Percentiles rank a stretch among this genome's conserved stretches.
These are phyloP conservation scores for Ogataea pilisensis DNA, from an alignment of 805 yeast genomes.

Conservation along the genomic window DNA sequence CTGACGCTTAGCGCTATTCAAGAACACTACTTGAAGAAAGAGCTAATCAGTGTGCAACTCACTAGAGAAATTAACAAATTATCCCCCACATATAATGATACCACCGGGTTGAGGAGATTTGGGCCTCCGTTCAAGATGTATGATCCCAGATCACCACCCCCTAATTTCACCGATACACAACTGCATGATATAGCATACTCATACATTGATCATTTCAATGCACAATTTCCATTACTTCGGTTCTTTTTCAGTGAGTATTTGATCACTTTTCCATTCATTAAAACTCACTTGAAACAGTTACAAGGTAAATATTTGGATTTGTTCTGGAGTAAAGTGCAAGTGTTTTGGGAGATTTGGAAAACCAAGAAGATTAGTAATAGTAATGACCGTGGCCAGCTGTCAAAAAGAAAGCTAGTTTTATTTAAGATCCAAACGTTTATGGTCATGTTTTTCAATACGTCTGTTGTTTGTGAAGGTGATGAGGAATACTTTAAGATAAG, in stretches of 20 bases:
- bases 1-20: slow-evolving; percentile 50
- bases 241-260: slow-evolving; percentile 63
- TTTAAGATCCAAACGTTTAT: slow-evolving; percentile 59
- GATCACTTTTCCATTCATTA: slow-evolving; percentile 72
- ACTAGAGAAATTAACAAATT: slow-evolving; percentile 57
- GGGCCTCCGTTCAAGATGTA: slow-evolving; percentile 70
- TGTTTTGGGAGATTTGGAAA: slow-evolving; percentile 76
- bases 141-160: slow-evolving; percentile 36
- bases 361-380: slow-evolving; percentile 66
- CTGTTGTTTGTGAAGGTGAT: slow-evolving; percentile 61
- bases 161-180: slow-evolving; percentile 13
- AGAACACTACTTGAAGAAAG: slow-evolving; percentile 86
- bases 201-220: slow-evolving; percentile 22
- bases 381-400: slow-evolving; percentile 69
- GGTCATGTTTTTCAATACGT: slow-evolving; percentile 69
- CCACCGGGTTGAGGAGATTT: slow-evolving; percentile 59
- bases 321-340: slow-evolving; percentile 84
- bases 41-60: slow-evolving; percentile 60
- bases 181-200: slow-evolving; percentile 15
- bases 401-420: slow-evolving; percentile 63
- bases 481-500: slow-evolving; percentile 40
- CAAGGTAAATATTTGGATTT: slow-evolving; percentile 13
- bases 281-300: slow-evolving; percentile 36
- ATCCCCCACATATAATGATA: slow-evolving; percentile 43
- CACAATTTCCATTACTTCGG: slow-evolving; percentile 62